These are phyloP conservation scores for Ampelocalamus luodianensis DNA, from an alignment of 176 grass and related monocot genomes.

Conservation along the genomic window DNA sequence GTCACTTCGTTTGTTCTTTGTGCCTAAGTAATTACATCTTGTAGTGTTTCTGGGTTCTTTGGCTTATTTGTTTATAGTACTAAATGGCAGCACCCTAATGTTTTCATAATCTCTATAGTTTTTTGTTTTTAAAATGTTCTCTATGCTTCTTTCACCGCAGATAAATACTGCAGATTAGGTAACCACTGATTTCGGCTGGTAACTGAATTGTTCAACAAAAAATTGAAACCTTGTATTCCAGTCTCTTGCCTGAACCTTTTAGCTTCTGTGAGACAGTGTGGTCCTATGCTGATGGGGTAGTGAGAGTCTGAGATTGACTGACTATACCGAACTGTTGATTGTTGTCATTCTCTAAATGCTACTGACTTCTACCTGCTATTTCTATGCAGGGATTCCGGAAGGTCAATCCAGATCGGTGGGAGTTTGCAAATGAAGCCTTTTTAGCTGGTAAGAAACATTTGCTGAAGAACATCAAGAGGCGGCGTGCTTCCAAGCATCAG, in stretches of 20 bases:
- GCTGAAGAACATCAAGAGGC: slow-evolving; percentile 53
- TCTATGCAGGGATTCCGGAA: slow-evolving; percentile 57
- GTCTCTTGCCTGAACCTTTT: background rate
- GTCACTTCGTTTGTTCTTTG: background rate
- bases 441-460: slow-evolving; percentile 55
- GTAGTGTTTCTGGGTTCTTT: slow-evolving; percentile 5
- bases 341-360: background rate
- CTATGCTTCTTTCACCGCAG: background rate
- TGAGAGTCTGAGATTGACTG: background rate
- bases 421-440: slow-evolving; percentile 58
- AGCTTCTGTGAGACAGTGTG: background rate
- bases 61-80: background rate
- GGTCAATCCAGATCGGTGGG: slow-evolving; percentile 54
- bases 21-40: slow-evolving; percentile 11
- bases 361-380: background rate
- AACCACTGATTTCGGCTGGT: background rate
- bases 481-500: slow-evolving; percentile 37
- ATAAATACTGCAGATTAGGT: background rate
- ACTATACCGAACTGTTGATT: background rate
- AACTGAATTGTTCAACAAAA: background rate
- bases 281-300: background rate
- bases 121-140: no score
- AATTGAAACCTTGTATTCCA: background rate
- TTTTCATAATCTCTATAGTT: background rate
- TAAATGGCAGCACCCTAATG: background rate